phyloP scores from a whole-genome alignment of 352 stramenopile genomes.

The Stramenopiles sp. region DNA sequence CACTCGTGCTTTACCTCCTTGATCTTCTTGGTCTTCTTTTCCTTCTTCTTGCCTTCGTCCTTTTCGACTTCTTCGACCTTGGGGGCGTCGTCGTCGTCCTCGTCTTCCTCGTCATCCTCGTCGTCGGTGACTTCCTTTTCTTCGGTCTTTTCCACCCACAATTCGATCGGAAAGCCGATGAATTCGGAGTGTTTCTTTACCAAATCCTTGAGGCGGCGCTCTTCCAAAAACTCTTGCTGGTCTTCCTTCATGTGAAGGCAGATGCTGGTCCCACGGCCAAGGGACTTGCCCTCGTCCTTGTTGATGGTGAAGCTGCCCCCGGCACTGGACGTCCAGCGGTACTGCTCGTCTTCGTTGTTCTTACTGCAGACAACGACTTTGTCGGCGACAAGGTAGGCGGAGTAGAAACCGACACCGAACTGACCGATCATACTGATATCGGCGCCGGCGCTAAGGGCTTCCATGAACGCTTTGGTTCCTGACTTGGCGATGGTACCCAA shows the following conservation, averaged over 20 bases:
- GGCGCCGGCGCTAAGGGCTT: constrained; percentile 83
- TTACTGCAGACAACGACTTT: constrained; percentile 95
- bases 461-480: constrained; percentile 99
- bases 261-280: constrained; percentile 79
- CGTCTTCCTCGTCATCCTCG: constrained; percentile 86
- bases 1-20: constrained; percentile 96
- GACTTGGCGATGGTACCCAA: constrained; percentile 98
- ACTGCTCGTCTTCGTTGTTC: constrained; percentile 93
- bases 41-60: constrained; percentile 90
- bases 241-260: constrained; percentile 95
- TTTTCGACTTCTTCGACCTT: constrained; percentile 90
- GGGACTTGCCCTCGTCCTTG: constrained; percentile 53
- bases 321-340: constrained; percentile 90
- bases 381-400: constrained; percentile 95
- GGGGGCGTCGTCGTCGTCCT: constrained; percentile 79
- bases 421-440: constrained; percentile 99
- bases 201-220: constrained; percentile 92
- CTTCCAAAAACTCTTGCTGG: constrained; percentile 96
- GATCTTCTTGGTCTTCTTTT: constrained; percentile 89
- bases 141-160: constrained; percentile 97
- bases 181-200: constrained; percentile 99
- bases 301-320: constrained; percentile 91
- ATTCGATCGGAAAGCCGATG: constrained; percentile 98
- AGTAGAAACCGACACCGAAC: constrained; percentile 99
- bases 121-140: constrained; percentile 99